phyloP scores from a whole-genome alignment of 176 grass and related monocot species.

The Eleusine coracana region DNA sequence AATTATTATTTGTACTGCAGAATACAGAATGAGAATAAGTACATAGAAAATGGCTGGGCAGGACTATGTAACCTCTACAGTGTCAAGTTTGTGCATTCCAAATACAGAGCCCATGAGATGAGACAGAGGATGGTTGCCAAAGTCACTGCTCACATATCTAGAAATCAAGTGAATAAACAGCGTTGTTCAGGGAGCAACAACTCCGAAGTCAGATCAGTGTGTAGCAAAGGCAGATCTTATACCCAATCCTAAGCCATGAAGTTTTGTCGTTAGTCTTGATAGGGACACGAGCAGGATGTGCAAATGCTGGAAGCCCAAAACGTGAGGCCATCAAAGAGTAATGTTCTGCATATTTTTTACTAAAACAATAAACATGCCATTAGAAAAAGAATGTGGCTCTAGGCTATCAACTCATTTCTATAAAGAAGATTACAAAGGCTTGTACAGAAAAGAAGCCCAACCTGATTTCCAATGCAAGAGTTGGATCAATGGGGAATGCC shows the following conservation, averaged over 20 bases:
- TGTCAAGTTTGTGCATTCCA: conserved; percentile 70
- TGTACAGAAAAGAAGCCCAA: neutral
- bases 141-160: conserved; percentile 92
- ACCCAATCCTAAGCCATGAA: conserved; percentile 75
- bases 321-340: conserved; percentile 77
- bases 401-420: conserved; percentile 9
- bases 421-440: conserved; percentile 4
- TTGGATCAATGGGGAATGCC: conserved; percentile 81
- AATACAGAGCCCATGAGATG: conserved; percentile 95
- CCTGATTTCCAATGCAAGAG: conserved; percentile 88
- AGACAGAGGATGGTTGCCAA: conserved; percentile 90
- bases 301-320: conserved; percentile 65
- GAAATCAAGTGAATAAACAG: neutral
- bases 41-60: neutral
- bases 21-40: neutral
- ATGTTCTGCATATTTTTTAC: conserved; percentile 76
- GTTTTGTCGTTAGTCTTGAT: conserved; percentile 50
- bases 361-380: neutral
- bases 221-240: conserved; percentile 29
- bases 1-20: no score
- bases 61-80: conserved; percentile 57
- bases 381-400: neutral
- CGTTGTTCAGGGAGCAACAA: no score
- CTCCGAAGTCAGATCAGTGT: neutral
- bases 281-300: conserved; percentile 58